These are phyloP conservation scores for Clitoria ternatea DNA, from an alignment of 306 rosid genomes.

Conservation along the genomic window DNA sequence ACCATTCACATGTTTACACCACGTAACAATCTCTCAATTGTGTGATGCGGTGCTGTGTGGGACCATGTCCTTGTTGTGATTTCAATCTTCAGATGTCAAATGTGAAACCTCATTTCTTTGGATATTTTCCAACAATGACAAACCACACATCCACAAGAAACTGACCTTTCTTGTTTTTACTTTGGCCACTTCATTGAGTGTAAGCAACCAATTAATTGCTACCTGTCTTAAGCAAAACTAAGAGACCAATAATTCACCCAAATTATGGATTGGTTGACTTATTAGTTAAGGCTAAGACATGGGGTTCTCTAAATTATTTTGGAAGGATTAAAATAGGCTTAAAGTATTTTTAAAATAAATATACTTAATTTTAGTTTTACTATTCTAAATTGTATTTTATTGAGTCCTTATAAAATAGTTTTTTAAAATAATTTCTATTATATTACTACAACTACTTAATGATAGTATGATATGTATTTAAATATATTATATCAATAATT, in stretches of 20 bases:
- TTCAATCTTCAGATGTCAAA: constrained; percentile 1
- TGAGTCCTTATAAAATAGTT: too few relatives aligned
- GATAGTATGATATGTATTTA: too few relatives aligned
- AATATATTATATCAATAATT: too few relatives aligned
- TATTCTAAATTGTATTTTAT: too few relatives aligned
- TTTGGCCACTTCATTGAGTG: background rate
- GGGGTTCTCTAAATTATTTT: background rate
- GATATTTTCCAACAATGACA: background rate
- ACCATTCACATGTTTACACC: background rate
- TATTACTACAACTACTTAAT: too few relatives aligned
- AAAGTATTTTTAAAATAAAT: too few relatives aligned
- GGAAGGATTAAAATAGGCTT: background rate
- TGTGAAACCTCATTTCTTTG: constrained; percentile 16
- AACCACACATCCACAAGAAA: constrained; percentile 3
- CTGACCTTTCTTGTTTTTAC: background rate
- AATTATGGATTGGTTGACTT: constrained; percentile 22
- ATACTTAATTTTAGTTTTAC: too few relatives aligned
- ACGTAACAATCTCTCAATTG: background rate
- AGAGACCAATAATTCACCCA: constrained; percentile 16
- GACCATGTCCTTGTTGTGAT: constrained; percentile 13
- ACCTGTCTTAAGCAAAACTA: background rate
- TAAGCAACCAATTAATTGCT: constrained; percentile 4
- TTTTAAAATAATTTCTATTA: too few relatives aligned
- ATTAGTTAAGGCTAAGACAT: background rate
- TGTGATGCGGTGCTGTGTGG: constrained; percentile 1